Percentiles rank a stretch among this genome's conserved stretches.
Evolutionary conservation across 163 green algal species (phyloP).

Genomic region (Scenedesmus sp.): DNA sequence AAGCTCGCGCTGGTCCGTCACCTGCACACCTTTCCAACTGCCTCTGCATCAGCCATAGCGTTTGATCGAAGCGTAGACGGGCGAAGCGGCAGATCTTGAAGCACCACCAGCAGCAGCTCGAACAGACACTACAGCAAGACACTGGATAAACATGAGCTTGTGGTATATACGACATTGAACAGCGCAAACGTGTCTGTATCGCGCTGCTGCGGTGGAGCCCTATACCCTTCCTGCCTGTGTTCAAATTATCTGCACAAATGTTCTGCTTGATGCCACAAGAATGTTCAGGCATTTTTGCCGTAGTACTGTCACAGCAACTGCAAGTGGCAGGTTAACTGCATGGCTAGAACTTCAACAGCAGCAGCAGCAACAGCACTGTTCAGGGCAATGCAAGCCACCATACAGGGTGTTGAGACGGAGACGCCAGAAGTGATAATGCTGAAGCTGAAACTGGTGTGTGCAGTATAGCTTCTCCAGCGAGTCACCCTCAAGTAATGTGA

Average conservation of each 20-base stretch:
- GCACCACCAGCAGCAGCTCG: background rate
- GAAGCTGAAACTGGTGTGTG: background rate
- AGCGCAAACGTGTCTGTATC: background rate
- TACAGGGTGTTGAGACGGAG: background rate
- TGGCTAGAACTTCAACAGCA: background rate
- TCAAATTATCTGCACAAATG: background rate
- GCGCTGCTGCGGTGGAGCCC: background rate
- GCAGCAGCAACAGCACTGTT: background rate
- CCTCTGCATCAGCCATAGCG: slow-evolving; percentile 49
- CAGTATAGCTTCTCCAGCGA: background rate
- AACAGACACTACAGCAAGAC: background rate
- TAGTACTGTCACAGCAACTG: background rate
- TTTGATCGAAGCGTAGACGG: background rate
- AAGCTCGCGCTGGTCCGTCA: background rate
- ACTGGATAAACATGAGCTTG: too few relatives aligned
- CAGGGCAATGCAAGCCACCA: slow-evolving; percentile 1
- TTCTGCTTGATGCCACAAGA: background rate
- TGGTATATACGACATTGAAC: too few relatives aligned
- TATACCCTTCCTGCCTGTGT: slow-evolving; percentile 8
- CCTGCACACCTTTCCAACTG: slow-evolving; percentile 50
- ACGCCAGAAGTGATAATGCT: slow-evolving; percentile 3
- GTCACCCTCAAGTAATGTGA: background rate
- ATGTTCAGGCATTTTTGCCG: background rate
- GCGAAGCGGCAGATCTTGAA: background rate
- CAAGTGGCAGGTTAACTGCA: background rate